Evolutionary conservation across 306 rosid species (phyloP).

Genomic region (Lablab purpureus): DNA sequence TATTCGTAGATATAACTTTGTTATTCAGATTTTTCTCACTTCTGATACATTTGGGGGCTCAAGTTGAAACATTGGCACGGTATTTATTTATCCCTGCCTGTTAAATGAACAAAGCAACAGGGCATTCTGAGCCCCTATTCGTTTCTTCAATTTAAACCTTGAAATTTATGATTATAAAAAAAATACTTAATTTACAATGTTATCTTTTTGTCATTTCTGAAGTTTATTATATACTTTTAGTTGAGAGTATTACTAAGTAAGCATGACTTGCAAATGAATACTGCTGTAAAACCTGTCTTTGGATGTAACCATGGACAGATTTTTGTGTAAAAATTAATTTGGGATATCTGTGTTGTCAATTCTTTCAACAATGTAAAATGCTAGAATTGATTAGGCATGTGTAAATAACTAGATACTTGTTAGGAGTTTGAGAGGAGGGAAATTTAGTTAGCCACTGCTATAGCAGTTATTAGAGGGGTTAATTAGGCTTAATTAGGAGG

Average conservation of each 20-base stretch:
- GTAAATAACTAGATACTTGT: conserved; percentile 3
- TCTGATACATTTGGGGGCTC: not conserved
- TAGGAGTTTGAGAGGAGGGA: not conserved
- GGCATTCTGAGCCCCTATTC: conserved; percentile 1
- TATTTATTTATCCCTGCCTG: not conserved
- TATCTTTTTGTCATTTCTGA: conserved; percentile 27
- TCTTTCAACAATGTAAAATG: not conserved
- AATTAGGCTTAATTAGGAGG: not conserved
- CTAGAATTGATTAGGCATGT: conserved; percentile 19
- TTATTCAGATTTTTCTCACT: conserved; percentile 18
- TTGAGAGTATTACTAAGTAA: conserved; percentile 3
- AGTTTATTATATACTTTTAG: conserved; percentile 3
- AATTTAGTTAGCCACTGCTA: not conserved
- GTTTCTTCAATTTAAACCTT: conserved; percentile 12
- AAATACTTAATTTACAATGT: not conserved
- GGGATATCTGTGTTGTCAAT: not conserved
- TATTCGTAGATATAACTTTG: conserved; percentile 5
- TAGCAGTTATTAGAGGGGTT: not conserved
- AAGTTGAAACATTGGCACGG: conserved; percentile 27
- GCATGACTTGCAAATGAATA: conserved; percentile 11
- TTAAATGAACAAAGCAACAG: conserved; percentile 32
- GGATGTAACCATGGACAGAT: not conserved
- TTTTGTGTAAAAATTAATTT: not conserved
- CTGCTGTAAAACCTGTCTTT: conserved; percentile 22
- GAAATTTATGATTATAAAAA: not conserved